Percentiles rank a stretch among this genome's conserved stretches.
Conservation (phyloP, 768 basidiomycete genomes). For the Lentinula boryana region DNA sequence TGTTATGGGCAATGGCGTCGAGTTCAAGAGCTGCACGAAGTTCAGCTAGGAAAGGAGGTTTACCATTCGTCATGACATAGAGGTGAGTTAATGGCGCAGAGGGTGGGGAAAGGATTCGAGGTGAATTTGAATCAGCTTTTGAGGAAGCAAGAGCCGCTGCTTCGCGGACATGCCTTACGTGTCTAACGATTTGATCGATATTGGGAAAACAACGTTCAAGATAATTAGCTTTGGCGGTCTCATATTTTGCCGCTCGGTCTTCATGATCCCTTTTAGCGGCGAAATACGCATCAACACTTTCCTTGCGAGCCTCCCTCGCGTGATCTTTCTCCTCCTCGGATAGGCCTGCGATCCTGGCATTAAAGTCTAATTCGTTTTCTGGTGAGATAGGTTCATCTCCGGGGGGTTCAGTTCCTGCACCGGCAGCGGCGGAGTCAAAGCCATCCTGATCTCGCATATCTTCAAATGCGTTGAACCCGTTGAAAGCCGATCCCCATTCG, state of each 20-base stretch:
- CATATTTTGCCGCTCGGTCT: slow-evolving; percentile 17
- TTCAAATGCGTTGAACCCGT: slow-evolving; percentile 49
- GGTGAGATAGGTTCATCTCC: background rate
- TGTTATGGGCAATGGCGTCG: slow-evolving; percentile 9
- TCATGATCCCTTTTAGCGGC: slow-evolving; percentile 10
- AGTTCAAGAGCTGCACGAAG: slow-evolving; percentile 33
- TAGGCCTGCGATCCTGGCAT: slow-evolving; percentile 4
- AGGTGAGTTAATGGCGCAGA: slow-evolving; percentile 20
- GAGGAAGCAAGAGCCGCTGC: slow-evolving; percentile 15
- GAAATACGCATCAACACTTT: slow-evolving; percentile 17
- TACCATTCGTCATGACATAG: slow-evolving; percentile 64
- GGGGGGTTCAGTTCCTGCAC: background rate
- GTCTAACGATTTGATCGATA: slow-evolving; percentile 40
- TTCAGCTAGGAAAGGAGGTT: slow-evolving; percentile 40
- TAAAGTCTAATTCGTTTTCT: background rate
- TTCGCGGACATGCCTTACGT: slow-evolving; percentile 26
- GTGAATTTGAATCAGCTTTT: background rate
- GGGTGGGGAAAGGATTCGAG: background rate
- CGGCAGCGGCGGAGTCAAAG: slow-evolving; percentile 20
- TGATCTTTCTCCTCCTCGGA: background rate
- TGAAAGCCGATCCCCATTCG: slow-evolving; percentile 32
- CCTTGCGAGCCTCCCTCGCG: background rate
- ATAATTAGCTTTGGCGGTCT: slow-evolving; percentile 21
- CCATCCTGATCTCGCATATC: slow-evolving; percentile 35
- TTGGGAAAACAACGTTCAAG: slow-evolving; percentile 47